Conservation (phyloP, 2,329 filamentous ascomycete genomes). For the Hortaea sp. region DNA sequence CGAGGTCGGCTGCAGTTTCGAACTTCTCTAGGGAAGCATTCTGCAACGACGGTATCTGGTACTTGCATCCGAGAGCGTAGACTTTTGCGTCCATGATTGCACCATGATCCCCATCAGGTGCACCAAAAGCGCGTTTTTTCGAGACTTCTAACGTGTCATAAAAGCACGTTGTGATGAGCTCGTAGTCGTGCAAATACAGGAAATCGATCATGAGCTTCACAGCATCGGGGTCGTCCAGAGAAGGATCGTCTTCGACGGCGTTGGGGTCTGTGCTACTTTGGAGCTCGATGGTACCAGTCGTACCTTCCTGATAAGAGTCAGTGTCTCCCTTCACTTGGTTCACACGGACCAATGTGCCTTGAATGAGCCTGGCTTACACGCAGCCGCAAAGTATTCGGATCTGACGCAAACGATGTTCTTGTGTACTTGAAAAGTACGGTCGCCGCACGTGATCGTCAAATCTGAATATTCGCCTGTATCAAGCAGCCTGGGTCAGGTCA, state of each 20-base stretch:
- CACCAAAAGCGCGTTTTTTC: too few relatives aligned
- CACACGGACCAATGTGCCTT: neutral
- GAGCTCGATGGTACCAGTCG: neutral
- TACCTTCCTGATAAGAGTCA: neutral
- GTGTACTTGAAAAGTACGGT: neutral
- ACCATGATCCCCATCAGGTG: neutral
- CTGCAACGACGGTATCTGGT: conserved; percentile 30
- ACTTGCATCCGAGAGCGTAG: conserved; percentile 35
- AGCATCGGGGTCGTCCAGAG: conserved; percentile 13
- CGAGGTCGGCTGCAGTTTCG: conserved; percentile 23
- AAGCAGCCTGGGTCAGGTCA: neutral
- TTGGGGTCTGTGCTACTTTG: neutral
- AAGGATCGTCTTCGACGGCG: conserved; percentile 5
- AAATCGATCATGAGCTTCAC: conserved; percentile 19
- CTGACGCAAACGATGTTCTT: neutral
- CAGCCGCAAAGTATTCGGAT: neutral
- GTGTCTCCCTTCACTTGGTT: neutral
- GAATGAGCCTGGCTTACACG: conserved; percentile 1
- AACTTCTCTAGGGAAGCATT: conserved; percentile 30
- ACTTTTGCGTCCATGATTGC: conserved; percentile 28
- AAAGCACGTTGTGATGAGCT: too few relatives aligned
- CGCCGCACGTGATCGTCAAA: neutral
- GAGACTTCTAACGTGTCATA: too few relatives aligned
- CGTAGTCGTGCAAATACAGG: conserved; percentile 19
- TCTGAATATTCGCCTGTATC: neutral